These are phyloP conservation scores for Yamadazyma tumulicola DNA, from an alignment of 805 yeast genomes.

Conservation along the genomic window DNA sequence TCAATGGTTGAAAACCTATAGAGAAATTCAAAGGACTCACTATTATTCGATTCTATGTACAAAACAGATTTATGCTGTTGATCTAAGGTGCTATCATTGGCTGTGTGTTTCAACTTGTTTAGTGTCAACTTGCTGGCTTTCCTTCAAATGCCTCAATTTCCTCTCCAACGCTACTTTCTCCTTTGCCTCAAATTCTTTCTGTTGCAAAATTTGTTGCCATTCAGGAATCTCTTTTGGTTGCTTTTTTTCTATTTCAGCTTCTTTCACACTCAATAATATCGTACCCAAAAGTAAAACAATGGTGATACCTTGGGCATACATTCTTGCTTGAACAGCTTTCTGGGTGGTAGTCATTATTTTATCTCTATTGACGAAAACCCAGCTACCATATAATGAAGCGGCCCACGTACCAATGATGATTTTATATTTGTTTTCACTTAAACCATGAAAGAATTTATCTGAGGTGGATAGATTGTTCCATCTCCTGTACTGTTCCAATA, in stretches of 20 bases:
- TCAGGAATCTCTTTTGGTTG: conserved; percentile 34
- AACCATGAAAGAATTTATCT: conserved; percentile 27
- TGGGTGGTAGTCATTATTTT: conserved; percentile 71
- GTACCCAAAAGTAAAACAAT: conserved; percentile 69
- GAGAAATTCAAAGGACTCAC: no score
- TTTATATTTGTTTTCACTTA: conserved; percentile 33
- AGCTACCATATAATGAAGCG: conserved; percentile 58
- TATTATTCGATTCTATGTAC: no score
- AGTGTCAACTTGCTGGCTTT: no score
- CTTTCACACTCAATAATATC: conserved; percentile 62
- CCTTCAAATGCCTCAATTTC: no score
- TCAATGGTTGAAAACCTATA: no score
- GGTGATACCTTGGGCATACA: conserved; percentile 84
- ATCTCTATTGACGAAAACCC: conserved; percentile 70
- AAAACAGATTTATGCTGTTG: no score
- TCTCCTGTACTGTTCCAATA: conserved; percentile 31
- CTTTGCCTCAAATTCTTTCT: conserved; percentile 18
- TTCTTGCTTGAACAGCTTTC: conserved; percentile 83
- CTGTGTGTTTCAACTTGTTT: no score
- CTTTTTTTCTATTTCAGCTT: conserved; percentile 47
- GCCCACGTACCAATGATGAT: conserved; percentile 36
- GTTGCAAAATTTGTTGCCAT: conserved; percentile 31
- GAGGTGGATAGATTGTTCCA: conserved; percentile 31
- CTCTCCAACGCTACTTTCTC: no score
- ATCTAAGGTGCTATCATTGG: no score